phyloP scores from a whole-genome alignment of 305 asterid genomes.

The Solanum hybrid region DNA sequence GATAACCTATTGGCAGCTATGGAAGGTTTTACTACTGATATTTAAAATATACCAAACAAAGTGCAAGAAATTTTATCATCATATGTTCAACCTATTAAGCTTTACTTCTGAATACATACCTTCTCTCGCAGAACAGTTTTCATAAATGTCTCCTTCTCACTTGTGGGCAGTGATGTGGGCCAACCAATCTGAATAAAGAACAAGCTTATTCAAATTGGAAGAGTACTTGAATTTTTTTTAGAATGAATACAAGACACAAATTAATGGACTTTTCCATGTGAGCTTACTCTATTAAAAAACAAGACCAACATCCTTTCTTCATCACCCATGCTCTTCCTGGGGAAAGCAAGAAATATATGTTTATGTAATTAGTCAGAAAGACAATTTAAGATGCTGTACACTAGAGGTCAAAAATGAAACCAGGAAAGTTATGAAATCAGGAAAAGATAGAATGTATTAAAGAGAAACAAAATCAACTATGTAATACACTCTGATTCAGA shows the following conservation, averaged over 20 bases:
- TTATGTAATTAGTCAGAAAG: background rate
- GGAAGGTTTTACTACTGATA: background rate
- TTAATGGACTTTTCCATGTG: background rate
- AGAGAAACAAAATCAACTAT: background rate
- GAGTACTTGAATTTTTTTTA: background rate
- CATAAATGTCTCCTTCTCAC: slow-evolving; percentile 65
- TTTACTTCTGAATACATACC: slow-evolving; percentile 25
- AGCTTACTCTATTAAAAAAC: slow-evolving; percentile 75
- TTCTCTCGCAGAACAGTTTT: slow-evolving; percentile 73
- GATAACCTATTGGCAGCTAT: background rate
- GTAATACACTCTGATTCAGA: background rate
- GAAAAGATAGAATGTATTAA: background rate
- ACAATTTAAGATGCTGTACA: background rate
- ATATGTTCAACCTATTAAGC: background rate
- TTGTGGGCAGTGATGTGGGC: slow-evolving; percentile 93
- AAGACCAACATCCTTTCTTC: slow-evolving; percentile 86
- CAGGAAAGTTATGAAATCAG: background rate
- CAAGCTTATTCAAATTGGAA: background rate
- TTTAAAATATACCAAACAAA: background rate
- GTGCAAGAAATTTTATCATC: background rate
- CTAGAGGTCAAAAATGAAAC: background rate
- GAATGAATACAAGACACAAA: background rate
- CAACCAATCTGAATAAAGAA: slow-evolving; percentile 70
- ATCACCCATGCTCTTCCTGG: slow-evolving; percentile 84
- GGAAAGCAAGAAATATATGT: slow-evolving; percentile 12